Evolutionary conservation across 139 green algal species (phyloP).

Genomic region (Haematococcus lacustris): DNA sequence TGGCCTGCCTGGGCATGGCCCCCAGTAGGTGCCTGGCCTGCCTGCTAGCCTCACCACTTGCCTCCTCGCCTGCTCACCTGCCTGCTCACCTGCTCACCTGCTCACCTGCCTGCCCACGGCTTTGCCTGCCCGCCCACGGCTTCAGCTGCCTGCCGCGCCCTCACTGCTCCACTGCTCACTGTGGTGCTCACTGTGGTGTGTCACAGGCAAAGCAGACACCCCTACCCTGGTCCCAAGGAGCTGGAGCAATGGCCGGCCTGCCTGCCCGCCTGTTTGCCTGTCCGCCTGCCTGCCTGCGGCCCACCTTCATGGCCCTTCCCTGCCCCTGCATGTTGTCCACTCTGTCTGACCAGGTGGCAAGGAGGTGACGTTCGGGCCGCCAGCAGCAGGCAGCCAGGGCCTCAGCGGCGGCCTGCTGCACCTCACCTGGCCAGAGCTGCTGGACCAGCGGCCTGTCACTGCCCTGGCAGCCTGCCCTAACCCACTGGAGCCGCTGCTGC

Average conservation of each 20-base stretch:
- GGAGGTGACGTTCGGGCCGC: background rate
- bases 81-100: background rate
- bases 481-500: constrained; percentile 13
- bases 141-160: background rate
- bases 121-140: background rate
- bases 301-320: background rate
- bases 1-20: constrained; percentile 33
- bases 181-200: too few species aligned
- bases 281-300: background rate
- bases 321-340: background rate
- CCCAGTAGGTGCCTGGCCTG: constrained; percentile 7
- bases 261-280: too few species aligned
- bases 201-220: too few species aligned
- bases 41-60: too few species aligned
- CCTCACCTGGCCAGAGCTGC: constrained; percentile 14
- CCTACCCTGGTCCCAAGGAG: too few species aligned
- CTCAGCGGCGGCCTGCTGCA: constrained; percentile 13
- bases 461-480: constrained; percentile 13
- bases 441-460: constrained; percentile 26
- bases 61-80: too few species aligned
- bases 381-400: background rate
- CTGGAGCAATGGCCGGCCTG: too few species aligned
- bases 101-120: background rate
- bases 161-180: too few species aligned
- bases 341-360: background rate